phyloP scores from a whole-genome alignment of 805 yeast genomes.

The Pichia manshurica region DNA sequence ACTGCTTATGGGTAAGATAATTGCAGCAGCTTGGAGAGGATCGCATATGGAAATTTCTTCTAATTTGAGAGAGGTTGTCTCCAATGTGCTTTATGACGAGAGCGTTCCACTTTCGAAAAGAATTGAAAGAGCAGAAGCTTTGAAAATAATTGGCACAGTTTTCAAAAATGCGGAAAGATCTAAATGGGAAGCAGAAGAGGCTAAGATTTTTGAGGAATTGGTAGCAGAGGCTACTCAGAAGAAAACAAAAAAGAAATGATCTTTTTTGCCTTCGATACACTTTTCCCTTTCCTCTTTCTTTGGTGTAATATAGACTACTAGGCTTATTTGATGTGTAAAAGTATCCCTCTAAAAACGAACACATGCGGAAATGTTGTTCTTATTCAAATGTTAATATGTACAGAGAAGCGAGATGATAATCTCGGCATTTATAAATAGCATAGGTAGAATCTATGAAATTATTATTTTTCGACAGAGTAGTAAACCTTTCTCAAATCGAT shows the following conservation, averaged over 20 bases:
- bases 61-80: constrained; percentile 77
- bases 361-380: no score
- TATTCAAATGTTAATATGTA: no score
- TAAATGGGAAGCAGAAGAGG: constrained; percentile 88
- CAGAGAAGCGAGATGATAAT: no score
- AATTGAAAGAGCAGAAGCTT: constrained; percentile 70
- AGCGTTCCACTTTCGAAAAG: constrained; percentile 55
- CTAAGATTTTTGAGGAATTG: constrained; percentile 82
- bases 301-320: neutral
- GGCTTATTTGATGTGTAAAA: neutral
- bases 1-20: constrained; percentile 76
- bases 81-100: constrained; percentile 67
- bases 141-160: constrained; percentile 63
- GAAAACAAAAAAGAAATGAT: constrained; percentile 44
- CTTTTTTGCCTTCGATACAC: neutral
- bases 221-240: constrained; percentile 77
- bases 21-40: constrained; percentile 94
- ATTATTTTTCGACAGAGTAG: constrained; percentile 37
- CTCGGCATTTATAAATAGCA: no score
- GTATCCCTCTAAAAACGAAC: neutral
- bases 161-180: constrained; percentile 67
- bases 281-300: neutral
- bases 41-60: constrained; percentile 81
- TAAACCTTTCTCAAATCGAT: constrained; percentile 89
- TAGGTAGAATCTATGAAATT: constrained; percentile 20